A percentile compares a stretch with the other conserved stretches of the same genome.
Conservation (phyloP, 345 rosid genomes). For the Eucalyptus regnans region DNA sequence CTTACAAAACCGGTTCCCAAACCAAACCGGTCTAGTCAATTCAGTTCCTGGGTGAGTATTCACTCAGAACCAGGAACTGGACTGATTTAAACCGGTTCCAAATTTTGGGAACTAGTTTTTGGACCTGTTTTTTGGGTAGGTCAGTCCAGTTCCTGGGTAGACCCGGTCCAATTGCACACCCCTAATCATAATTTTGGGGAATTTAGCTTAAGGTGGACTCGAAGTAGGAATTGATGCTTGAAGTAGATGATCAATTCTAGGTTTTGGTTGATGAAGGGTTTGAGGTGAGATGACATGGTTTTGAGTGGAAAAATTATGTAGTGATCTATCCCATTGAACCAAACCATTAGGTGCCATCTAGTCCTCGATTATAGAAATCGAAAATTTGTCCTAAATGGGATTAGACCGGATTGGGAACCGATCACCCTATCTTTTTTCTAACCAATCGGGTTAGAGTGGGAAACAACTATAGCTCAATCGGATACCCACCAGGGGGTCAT, state of each 20-base stretch:
- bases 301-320: too few relatives aligned
- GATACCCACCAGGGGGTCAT: neutral
- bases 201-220: neutral
- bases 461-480: neutral
- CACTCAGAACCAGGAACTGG: rapidly evolving
- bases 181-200: neutral
- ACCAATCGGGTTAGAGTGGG: neutral
- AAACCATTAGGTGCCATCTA: rapidly evolving
- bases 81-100: rapidly evolving
- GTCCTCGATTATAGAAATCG: too few relatives aligned
- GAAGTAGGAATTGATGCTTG: neutral
- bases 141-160: rapidly evolving
- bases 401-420: neutral
- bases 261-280: constrained; percentile 3
- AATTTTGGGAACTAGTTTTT: too few relatives aligned
- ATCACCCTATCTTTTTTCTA: too few relatives aligned
- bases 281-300: neutral
- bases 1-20: too few relatives aligned
- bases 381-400: rapidly evolving
- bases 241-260: neutral
- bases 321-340: too few relatives aligned
- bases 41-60: rapidly evolving
- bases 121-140: too few relatives aligned
- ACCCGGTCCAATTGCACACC: rapidly evolving
- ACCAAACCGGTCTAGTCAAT: too few relatives aligned